Conservation (phyloP, 202 grass and related monocot genomes). For the Panicum virgatum region DNA sequence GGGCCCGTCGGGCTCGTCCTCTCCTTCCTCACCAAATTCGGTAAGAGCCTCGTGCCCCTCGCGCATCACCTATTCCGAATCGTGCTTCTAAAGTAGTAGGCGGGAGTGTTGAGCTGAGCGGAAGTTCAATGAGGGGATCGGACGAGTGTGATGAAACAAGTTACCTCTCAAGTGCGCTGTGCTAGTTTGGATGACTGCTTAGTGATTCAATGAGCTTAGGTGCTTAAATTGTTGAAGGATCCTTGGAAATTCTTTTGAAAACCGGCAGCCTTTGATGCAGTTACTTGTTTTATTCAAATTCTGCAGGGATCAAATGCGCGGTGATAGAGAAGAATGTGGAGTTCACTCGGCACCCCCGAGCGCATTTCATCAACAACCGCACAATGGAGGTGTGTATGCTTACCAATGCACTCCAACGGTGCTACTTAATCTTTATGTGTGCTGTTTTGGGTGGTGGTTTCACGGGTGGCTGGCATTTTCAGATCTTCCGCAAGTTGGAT, state of each 20-base stretch:
- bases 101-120: background rate
- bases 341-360: constrained; percentile 80
- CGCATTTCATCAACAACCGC: constrained; percentile 97
- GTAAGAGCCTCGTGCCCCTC: constrained; percentile 30
- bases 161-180: background rate
- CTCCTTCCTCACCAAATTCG: constrained; percentile 88
- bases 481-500: constrained; percentile 89
- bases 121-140: background rate
- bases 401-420: background rate
- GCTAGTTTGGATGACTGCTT: background rate
- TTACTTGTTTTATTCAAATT: background rate
- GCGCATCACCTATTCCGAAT: background rate
- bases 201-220: background rate
- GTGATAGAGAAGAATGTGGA: constrained; percentile 69
- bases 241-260: background rate
- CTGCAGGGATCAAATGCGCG: constrained; percentile 66
- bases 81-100: constrained; percentile 7
- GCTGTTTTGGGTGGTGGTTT: background rate
- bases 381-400: constrained; percentile 77
- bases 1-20: constrained; percentile 90
- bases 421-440: background rate
- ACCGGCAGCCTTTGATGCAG: background rate
- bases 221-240: background rate
- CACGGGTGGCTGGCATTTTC: background rate
- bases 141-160: background rate